These are phyloP conservation scores for Trypanosoma vivax DNA, from an alignment of 208 protist species.

Conservation along the genomic window DNA sequence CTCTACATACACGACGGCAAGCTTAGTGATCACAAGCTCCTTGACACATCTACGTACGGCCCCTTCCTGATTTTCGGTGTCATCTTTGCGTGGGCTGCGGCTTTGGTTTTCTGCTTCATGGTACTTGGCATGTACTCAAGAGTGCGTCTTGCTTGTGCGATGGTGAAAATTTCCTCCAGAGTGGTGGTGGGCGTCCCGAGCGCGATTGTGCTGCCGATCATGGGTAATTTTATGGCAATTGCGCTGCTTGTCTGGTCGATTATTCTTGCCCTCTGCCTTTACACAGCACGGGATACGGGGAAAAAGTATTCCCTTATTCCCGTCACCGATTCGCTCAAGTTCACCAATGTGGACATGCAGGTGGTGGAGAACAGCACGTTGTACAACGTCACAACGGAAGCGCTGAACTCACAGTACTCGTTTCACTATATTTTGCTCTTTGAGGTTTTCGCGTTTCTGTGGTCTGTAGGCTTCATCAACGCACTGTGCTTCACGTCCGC, in stretches of 20 bases:
- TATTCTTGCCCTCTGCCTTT: slow-evolving; percentile 7
- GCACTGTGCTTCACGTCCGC: slow-evolving; percentile 46
- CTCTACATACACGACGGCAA: slow-evolving; percentile 18
- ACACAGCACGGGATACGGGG: background rate
- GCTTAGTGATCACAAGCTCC: background rate
- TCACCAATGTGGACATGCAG: no score
- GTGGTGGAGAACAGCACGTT: slow-evolving; percentile 1
- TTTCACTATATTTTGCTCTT: slow-evolving; percentile 32
- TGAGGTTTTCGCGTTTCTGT: slow-evolving; percentile 69
- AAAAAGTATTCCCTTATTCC: background rate
- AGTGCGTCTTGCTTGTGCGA: slow-evolving; percentile 43
- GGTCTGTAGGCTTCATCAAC: slow-evolving; percentile 47
- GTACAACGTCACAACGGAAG: background rate
- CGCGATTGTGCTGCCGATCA: slow-evolving; percentile 49
- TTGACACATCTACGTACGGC: slow-evolving; percentile 5
- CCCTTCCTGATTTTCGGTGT: slow-evolving; percentile 7
- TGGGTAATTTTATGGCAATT: slow-evolving; percentile 17
- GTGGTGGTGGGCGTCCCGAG: slow-evolving; percentile 34
- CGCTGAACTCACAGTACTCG: slow-evolving; percentile 2
- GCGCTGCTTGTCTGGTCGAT: slow-evolving; percentile 8
- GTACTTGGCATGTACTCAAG: slow-evolving; percentile 32
- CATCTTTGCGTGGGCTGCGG: slow-evolving; percentile 12
- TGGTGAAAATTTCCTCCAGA: slow-evolving; percentile 44
- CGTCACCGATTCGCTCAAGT: slow-evolving; percentile 3
- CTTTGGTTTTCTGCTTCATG: slow-evolving; percentile 23